Evolutionary conservation across 805 yeast species (phyloP).

Genomic region (Monosporozyma servazzii): DNA sequence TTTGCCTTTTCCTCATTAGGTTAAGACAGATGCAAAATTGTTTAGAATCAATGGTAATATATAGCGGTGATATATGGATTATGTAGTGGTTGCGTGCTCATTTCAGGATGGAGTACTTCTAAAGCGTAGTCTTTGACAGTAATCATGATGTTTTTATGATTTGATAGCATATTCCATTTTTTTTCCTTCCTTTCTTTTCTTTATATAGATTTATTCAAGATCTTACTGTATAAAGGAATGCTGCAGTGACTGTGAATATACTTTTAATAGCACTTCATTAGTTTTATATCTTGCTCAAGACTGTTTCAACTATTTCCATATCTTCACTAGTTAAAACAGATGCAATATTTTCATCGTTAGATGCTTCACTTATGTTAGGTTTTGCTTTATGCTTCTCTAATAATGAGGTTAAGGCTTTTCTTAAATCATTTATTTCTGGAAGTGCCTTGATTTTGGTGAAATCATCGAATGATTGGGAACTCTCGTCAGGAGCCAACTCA

Average conservation of each 20-base stretch:
- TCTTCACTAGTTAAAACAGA: neutral
- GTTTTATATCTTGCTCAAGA: neutral
- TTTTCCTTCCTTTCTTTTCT: neutral
- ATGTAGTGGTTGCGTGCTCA: neutral
- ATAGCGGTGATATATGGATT: neutral
- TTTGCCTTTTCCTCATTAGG: neutral
- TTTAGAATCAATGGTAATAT: neutral
- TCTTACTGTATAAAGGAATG: neutral
- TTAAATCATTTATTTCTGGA: constrained; percentile 4
- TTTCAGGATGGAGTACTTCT: neutral
- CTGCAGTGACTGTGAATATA: neutral
- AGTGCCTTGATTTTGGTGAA: constrained; percentile 1
- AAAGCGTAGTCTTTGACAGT: neutral
- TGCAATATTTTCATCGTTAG: neutral
- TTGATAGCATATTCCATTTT: neutral
- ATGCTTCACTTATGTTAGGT: no score
- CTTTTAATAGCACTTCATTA: neutral
- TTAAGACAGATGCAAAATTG: neutral
- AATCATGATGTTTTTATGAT: neutral
- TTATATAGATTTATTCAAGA: neutral
- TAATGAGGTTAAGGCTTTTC: constrained; percentile 12
- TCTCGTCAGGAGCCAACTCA: constrained; percentile 14
- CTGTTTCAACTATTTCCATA: neutral
- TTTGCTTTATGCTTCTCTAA: constrained; percentile 1
- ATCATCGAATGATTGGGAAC: constrained; percentile 1